Conservation (phyloP, 1,284 basidiomycete species). For the Ustilago tritici region DNA sequence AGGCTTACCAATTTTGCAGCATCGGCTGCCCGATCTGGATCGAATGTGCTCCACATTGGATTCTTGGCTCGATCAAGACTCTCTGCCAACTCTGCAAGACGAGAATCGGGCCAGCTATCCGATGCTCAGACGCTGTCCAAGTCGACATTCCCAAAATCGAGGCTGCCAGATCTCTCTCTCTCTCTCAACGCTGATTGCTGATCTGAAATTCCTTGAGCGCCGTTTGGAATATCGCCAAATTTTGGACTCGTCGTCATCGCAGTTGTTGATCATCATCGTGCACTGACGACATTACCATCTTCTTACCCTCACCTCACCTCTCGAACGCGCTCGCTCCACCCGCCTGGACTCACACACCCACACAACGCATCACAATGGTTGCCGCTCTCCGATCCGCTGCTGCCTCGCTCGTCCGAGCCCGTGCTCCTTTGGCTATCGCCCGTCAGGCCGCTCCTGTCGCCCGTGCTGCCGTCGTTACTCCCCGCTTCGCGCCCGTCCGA, state of each 20-base stretch:
- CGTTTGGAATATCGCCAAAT: constrained; percentile 35
- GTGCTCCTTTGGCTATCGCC: constrained; percentile 40
- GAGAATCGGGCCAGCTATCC: not conserved
- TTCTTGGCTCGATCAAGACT: constrained; percentile 12
- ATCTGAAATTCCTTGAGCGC: constrained; percentile 1
- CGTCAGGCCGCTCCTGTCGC: constrained; percentile 32
- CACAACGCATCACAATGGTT: constrained; percentile 44
- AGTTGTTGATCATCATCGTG: constrained; percentile 5
- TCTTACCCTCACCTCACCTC: constrained; percentile 8
- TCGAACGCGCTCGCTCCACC: not conserved
- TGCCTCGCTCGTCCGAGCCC: constrained; percentile 50
- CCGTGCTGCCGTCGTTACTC: constrained; percentile 53
- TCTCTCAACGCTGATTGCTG: constrained; percentile 5
- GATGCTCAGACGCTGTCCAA: constrained; percentile 4
- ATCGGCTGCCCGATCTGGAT: not conserved
- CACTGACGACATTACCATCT: constrained; percentile 2
- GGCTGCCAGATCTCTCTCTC: not conserved
- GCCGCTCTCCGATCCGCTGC: constrained; percentile 52
- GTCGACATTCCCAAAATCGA: constrained; percentile 8
- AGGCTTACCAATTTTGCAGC: constrained; percentile 10
- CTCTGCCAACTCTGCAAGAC: not conserved
- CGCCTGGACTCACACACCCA: constrained; percentile 4
- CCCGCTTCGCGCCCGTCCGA: constrained; percentile 60
- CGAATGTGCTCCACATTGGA: constrained; percentile 2
- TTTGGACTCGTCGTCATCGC: constrained; percentile 44